A percentile compares a stretch with the other conserved stretches of the same genome.
Evolutionary conservation across 176 grass and related monocot species (phyloP).

Genomic region (Eremochloa ophiuroides): DNA sequence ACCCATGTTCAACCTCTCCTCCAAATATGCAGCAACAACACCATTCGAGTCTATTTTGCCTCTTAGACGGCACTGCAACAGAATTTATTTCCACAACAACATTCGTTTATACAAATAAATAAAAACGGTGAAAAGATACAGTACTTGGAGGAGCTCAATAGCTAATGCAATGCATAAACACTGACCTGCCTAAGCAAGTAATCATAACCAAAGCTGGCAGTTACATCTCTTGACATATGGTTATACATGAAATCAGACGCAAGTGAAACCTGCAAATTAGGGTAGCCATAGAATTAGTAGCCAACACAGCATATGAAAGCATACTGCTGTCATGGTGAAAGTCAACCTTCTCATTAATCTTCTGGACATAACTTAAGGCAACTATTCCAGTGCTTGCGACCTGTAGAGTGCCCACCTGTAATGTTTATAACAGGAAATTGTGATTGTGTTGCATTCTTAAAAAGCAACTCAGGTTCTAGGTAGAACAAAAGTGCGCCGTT

Average conservation of each 20-base stretch:
- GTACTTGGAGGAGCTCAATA: neutral
- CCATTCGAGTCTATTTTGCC: slow-evolving; percentile 93
- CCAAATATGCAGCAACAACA: slow-evolving; percentile 76
- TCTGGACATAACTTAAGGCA: slow-evolving; percentile 96
- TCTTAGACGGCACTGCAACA: slow-evolving; percentile 80
- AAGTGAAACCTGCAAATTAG: slow-evolving; percentile 74
- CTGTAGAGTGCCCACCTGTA: slow-evolving; percentile 90
- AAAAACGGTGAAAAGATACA: slow-evolving; percentile 7
- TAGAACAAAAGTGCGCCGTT: neutral
- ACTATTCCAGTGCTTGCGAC: slow-evolving; percentile 93
- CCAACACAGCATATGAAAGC: neutral
- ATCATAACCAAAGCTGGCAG: slow-evolving; percentile 94
- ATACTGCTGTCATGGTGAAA: slow-evolving; percentile 8
- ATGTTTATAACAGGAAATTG: slow-evolving; percentile 16
- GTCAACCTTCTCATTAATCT: slow-evolving; percentile 92
- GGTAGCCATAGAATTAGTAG: slow-evolving; percentile 4
- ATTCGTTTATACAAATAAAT: slow-evolving; percentile 15
- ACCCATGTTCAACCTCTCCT: slow-evolving; percentile 97
- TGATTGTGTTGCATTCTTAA: neutral
- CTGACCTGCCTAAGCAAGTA: slow-evolving; percentile 95
- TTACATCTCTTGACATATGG: slow-evolving; percentile 88
- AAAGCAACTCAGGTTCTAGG: neutral
- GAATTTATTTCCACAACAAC: slow-evolving; percentile 22
- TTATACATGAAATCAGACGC: slow-evolving; percentile 99
- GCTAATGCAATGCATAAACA: slow-evolving; percentile 17